Conservation (phyloP, 2,329 filamentous ascomycete genomes). For the Penicillium hordei region DNA sequence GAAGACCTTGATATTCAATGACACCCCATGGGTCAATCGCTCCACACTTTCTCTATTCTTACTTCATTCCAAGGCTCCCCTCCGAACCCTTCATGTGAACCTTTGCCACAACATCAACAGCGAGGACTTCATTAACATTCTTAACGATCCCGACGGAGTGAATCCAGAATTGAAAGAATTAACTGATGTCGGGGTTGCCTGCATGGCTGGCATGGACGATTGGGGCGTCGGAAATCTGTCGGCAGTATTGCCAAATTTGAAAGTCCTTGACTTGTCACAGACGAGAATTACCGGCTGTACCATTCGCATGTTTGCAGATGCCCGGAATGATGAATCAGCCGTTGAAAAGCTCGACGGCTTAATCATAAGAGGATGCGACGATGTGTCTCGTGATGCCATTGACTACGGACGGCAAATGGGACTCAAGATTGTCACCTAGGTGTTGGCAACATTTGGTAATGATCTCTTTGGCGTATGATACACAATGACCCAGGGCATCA, state of each 20-base stretch:
- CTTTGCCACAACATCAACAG: constrained; percentile 26
- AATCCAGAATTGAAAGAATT: constrained; percentile 21
- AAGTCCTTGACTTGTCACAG: constrained; percentile 34
- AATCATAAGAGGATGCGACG: constrained; percentile 30
- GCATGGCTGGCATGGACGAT: constrained; percentile 31
- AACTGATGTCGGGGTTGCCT: constrained; percentile 32
- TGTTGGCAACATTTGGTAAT: neutral
- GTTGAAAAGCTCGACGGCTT: constrained; percentile 27
- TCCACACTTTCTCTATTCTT: constrained; percentile 20
- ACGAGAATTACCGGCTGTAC: constrained; percentile 38
- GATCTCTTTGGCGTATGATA: neutral
- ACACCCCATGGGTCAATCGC: constrained; percentile 26
- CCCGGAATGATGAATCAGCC: constrained; percentile 8
- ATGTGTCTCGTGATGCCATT: constrained; percentile 36
- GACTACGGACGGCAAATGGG: constrained; percentile 34
- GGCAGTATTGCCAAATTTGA: constrained; percentile 29
- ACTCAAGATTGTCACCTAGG: constrained; percentile 27
- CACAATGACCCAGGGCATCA: neutral
- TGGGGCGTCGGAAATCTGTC: constrained; percentile 19
- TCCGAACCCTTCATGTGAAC: constrained; percentile 30
- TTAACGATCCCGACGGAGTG: neutral
- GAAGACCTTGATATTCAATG: constrained; percentile 30
- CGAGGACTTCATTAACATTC: constrained; percentile 14
- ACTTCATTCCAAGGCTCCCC: constrained; percentile 19
- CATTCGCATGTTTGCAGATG: constrained; percentile 36